Base-by-base conservation (phyloP, 768 basidiomycete genomes). In the Kwoniella newhampshirensis region DNA sequence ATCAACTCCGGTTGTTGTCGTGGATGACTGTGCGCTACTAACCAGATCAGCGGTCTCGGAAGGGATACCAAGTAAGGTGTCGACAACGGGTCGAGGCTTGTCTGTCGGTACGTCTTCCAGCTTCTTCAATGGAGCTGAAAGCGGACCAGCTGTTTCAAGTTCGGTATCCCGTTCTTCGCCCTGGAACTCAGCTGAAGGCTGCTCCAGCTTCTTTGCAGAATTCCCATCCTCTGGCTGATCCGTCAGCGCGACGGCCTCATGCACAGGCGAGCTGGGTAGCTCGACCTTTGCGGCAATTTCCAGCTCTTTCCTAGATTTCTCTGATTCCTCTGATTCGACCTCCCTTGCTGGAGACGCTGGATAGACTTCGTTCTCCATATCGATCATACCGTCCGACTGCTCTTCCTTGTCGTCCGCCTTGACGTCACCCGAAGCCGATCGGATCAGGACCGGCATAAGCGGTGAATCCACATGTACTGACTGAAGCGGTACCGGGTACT, bases 361-460 rank as follows among this genome's bases (percentile, higher is more conserved):
- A 32, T 58, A 58, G 6, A 58, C 49, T 21, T 51, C 49, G n/a
- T 49, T 43, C 39, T 51, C 40, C 41, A 58, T 39, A 28, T 58
- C 39, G 43, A 53, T 54, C 3, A 59, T 23, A 49, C 53, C 51
- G 45, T 47, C 45, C 15, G 39, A 51, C 23, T 45, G 20, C 21
- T 48, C 37, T 15, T 52, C 51, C 15, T 40, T 18, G 17, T 21
- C 44, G 15, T 26, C 23, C 6, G 36, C 50, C 32, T 27, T 41
- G 15, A 58, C 49, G 15, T 58, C 49, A 18, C 50, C 56, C 20
- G 56, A 58, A 8, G 41, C 27, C 25, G 56, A 58, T 37, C 50
- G 25, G 5, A 58, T 47, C 13, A 66, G 42, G 7, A 58, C 54
- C 6, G 67, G 67, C 59, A 69, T 45, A 3, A 63, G 36, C 5